Base-by-base conservation (phyloP, 2,329 filamentous ascomycete species). In the Chaetoscypha palmicola region DNA sequence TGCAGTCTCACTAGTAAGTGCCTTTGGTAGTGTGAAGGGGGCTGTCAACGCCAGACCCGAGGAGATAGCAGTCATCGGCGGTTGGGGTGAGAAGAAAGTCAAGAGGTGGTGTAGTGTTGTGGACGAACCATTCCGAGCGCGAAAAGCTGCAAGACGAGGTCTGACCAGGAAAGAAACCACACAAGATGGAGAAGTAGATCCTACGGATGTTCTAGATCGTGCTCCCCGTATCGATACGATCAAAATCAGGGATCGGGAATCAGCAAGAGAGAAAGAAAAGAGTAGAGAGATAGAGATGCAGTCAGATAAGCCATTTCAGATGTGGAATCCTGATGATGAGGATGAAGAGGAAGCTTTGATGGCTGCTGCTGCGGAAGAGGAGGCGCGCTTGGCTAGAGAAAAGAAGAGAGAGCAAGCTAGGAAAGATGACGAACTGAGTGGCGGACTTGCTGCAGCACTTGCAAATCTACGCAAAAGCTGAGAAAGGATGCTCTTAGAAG, bases 1-100 rank as follows among this genome's bases (percentile, higher is more conserved):
- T 66, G 89, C 92, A 0, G 80, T 96, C 8, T 85, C 86, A 21
- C 68, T 98, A 39, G 89, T 97, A 26, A 86, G 86, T 54, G 89
- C 88, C 39, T 98, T 97, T 68, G 92, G 92, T 19, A 94, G 86
- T 53, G 67, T 98, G 46, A 79, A 82, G 54, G 86, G 84, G 28
- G 91, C 91, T 0, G 73, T 97, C 47, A 96, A 96, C 63, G 91
- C 89, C 1, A 77, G 84, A 34, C 79, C 86, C 0, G 92, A 97
- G 61, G 86, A 94, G 64, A 75, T 98, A 26, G 79, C 81, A 11
- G 69, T 86, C 50, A 79, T 98, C n/a, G 77, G 82, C 22, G 92
- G 92, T 1, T 98, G 90, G 90, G 92, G 92, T 24, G 87, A 94
- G 65, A 89, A 87, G 68, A 98, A 98, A 66, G 88, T 96, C 17